phyloP scores from a whole-genome alignment of 257 asterid genomes.

The Solanum verrucosum region DNA sequence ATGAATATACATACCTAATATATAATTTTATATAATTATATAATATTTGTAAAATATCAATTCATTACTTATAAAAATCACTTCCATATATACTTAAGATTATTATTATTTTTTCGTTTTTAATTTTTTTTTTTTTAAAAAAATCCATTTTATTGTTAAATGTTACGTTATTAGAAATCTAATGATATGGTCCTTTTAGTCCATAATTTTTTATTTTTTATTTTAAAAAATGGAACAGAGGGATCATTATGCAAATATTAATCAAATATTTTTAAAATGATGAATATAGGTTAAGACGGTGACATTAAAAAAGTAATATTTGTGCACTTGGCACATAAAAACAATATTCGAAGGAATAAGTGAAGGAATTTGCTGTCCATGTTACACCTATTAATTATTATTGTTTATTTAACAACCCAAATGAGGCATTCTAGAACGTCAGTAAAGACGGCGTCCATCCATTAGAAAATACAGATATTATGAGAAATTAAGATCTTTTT shows the following conservation, averaged over 20 bases:
- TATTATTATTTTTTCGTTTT: too few species aligned
- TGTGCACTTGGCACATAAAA: neutral
- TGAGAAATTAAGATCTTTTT: neutral
- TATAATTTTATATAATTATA: too few species aligned
- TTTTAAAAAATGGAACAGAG: neutral
- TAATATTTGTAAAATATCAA: too few species aligned
- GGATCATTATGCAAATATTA: neutral
- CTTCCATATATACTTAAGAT: too few species aligned
- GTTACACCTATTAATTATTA: neutral
- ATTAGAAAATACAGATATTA: neutral
- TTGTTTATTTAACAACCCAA: neutral
- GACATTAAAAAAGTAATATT: neutral
- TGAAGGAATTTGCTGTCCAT: neutral
- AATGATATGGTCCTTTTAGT: neutral
- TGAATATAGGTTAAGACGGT: neutral
- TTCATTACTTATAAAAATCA: too few species aligned
- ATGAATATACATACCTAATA: neutral
- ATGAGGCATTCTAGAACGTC: neutral
- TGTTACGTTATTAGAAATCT: neutral
- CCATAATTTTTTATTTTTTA: too few species aligned
- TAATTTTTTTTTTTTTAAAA: too few species aligned
- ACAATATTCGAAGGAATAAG: neutral
- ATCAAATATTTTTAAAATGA: too few species aligned
- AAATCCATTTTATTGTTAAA: neutral
- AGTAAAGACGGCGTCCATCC: neutral